Conservation (phyloP, 2,329 filamentous ascomycete genomes). For the Claviceps sp. region DNA sequence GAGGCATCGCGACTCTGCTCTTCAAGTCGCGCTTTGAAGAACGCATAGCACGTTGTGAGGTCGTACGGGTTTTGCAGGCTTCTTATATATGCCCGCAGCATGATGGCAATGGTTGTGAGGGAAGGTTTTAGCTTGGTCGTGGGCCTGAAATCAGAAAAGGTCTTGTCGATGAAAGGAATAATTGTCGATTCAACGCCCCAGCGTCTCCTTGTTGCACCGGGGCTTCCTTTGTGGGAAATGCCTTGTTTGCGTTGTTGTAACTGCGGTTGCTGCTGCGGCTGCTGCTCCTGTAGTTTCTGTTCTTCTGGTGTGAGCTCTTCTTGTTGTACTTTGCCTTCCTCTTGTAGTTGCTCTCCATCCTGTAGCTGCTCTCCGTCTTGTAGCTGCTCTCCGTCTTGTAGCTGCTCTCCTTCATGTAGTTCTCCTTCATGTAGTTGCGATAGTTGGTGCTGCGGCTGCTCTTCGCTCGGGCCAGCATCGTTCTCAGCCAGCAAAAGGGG, state of each 20-base stretch:
- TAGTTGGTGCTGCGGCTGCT: neutral
- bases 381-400: neutral
- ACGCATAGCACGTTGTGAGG: constrained; percentile 31
- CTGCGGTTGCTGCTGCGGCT: neutral
- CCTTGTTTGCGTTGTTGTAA: neutral
- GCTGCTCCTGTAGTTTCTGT: neutral
- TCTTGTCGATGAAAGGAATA: constrained; percentile 18
- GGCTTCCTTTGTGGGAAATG: constrained; percentile 10
- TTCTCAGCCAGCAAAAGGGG: constrained; percentile 17
- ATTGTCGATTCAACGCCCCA: constrained; percentile 21
- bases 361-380: neutral
- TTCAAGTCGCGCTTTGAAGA: constrained; percentile 31
- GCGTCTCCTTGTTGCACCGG: constrained; percentile 6
- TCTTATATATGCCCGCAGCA: constrained; percentile 33
- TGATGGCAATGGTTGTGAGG: constrained; percentile 27
- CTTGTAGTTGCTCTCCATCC: neutral
- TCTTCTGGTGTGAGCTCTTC: neutral
- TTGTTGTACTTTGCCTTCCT: neutral
- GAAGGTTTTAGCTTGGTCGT: constrained; percentile 21
- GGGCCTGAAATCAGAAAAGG: constrained; percentile 15
- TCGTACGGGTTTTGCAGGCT: constrained; percentile 25
- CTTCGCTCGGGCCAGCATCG: constrained; percentile 11
- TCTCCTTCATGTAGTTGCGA: neutral
- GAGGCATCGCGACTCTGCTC: constrained; percentile 9
- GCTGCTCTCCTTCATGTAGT: no score